A percentile compares a stretch with the other conserved stretches of the same genome.
Evolutionary conservation across 2,329 filamentous ascomycete species (phyloP).

Genomic region (Apiospora marii): DNA sequence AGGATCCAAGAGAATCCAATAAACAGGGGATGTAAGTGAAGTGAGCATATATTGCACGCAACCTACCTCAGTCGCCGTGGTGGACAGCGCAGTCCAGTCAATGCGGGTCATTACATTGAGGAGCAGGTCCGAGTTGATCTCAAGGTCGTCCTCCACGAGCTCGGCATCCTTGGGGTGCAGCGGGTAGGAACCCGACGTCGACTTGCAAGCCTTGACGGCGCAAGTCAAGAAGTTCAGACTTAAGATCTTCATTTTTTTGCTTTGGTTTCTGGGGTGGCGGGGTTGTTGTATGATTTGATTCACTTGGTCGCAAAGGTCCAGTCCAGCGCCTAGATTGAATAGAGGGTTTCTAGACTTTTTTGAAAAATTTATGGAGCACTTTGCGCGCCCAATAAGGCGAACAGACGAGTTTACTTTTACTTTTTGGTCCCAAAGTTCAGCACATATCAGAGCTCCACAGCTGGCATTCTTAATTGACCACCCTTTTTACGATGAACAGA

Average conservation of each 20-base stretch:
- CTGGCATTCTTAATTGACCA: background rate
- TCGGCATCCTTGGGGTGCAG: conserved; percentile 93
- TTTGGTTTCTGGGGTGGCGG: conserved; percentile 29
- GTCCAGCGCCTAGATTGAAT: background rate
- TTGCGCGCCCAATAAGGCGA: background rate
- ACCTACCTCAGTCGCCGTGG: conserved; percentile 78
- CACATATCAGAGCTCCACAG: conserved; percentile 2
- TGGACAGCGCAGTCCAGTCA: conserved; percentile 84
- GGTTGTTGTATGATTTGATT: background rate
- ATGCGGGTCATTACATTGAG: conserved; percentile 85
- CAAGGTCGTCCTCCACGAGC: conserved; percentile 83
- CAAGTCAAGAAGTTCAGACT: conserved; percentile 97
- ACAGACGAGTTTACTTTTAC: background rate
- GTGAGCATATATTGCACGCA: background rate
- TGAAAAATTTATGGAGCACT: conserved; percentile 28
- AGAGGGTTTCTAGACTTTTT: conserved; percentile 22
- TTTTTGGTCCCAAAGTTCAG: background rate
- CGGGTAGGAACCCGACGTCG: conserved; percentile 80
- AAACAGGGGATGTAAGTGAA: background rate
- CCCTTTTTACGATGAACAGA: background rate
- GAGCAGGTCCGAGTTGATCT: conserved; percentile 82
- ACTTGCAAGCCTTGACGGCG: conserved; percentile 94
- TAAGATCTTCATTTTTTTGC: conserved; percentile 81
- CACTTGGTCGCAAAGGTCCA: background rate
- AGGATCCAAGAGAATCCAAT: no score